Evolutionary conservation across 2,329 filamentous ascomycete species (phyloP), one percentile per base, ranked within the genome.

Genomic region (Calonectria fujianensis): DNA sequence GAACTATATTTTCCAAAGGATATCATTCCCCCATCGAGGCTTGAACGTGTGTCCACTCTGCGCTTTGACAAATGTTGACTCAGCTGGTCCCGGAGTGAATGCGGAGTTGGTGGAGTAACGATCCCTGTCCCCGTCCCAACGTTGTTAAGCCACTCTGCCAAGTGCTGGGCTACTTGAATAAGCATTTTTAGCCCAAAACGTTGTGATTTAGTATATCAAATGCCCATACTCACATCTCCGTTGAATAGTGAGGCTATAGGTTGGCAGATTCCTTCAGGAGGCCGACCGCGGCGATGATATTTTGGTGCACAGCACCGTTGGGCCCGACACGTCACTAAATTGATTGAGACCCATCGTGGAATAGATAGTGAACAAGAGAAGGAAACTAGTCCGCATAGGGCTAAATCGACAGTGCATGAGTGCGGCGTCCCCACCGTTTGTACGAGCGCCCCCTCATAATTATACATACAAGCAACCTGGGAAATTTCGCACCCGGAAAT

Each of bases 401-500:
- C 57, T 63, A 63, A 37, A 24, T 13, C 24, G 35, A 10, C 37
- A 35, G 27, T 41, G 57, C 57, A 63, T 31, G 57, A 63, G 57
- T 29, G 39, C 27, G 41, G 35, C 4, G 27, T 63, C 57, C 24
- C 57, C 57, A 63, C 57, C n/a, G 57, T 29, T 41, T 41, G 57
- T 41, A 24, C 13, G 24, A 41, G 35, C 57, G 35, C 57, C 57
- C 57, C 57, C 57, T 63, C 57, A 63, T 63, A 63, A 63, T 57
- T 57, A 35, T 63, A 61, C 57, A 37, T 24, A 24, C 24, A 63
- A 27, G 57, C 13, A 13, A n/a, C 14, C 37, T 39, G 29, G n/a
- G 57, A 63, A 41, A 63, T 63, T 63, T 63, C 57, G 37, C 57
- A 41, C n/a, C n/a, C 57, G 35, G 29, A 57, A 57, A 32, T 63